Percentiles rank a stretch among this genome's conserved stretches.
These are phyloP conservation scores for Scheffersomyces segobiensis DNA, from an alignment of 1,139 yeast species.

Conservation along the genomic window DNA sequence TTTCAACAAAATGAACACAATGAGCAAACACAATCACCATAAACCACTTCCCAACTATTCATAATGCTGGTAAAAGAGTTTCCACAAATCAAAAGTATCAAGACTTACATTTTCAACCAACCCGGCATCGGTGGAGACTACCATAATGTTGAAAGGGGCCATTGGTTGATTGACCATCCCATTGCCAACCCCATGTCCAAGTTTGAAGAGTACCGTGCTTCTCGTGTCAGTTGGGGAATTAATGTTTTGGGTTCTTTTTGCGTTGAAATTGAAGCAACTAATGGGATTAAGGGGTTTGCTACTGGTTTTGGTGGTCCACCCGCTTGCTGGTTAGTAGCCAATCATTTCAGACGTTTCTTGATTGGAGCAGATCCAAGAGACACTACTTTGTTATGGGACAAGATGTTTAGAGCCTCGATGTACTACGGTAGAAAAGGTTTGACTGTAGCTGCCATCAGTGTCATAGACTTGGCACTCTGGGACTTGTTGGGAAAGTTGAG, in stretches of 20 bases:
- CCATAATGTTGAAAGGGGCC: constrained; percentile 48
- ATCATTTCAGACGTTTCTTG: constrained; percentile 46
- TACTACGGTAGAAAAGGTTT: constrained; percentile 52
- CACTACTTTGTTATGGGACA: constrained; percentile 45
- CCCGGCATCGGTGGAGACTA: constrained; percentile 52
- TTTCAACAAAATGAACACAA: neutral
- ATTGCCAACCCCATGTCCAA: constrained; percentile 52
- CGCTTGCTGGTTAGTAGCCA: constrained; percentile 48
- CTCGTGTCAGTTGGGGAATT: constrained; percentile 50
- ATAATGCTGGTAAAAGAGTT: constrained; percentile 21
- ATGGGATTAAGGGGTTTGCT: constrained; percentile 50
- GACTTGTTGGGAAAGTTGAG: constrained; percentile 49
- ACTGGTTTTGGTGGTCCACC: constrained; percentile 57
- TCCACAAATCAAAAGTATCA: constrained; percentile 42
- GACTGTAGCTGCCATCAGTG: constrained; percentile 46
- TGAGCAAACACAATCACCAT: neutral
- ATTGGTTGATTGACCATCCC: constrained; percentile 47
- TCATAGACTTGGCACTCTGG: constrained; percentile 50
- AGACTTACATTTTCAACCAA: constrained; percentile 41
- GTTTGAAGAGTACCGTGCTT: constrained; percentile 41
- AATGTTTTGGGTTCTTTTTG: constrained; percentile 52
- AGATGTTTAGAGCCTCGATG: constrained; percentile 49
- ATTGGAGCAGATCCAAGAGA: constrained; percentile 49
- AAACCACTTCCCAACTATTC: neutral
- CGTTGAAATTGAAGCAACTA: constrained; percentile 47